Evolutionary conservation across 2,329 filamentous ascomycete genomes (phyloP), one percentile per base, ranked within the genome.

Genomic region (Cordyceps sp.): DNA sequence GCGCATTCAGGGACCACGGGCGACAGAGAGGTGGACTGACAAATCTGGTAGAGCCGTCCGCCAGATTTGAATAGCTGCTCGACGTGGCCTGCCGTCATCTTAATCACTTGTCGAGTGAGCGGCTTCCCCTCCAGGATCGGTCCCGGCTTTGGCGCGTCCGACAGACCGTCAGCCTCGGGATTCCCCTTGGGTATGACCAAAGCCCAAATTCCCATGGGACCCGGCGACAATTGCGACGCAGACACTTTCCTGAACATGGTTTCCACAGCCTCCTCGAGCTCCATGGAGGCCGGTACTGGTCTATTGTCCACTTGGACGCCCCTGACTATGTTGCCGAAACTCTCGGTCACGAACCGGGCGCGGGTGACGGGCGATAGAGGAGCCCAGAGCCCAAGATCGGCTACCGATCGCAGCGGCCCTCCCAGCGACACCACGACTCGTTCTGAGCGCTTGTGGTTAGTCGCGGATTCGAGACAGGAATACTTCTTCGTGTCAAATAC

Each of bases 311-410:
- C 54, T 13, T 69, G 58, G 9, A 86, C 48, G 26, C 69, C 66
- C 21, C 77, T 70, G 16, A 90, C 60, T 34, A 92, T 88, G 51
- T 92, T 92, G 4, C 83, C 83, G 44, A 86, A 71, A 23, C 73
- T 73, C 24, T 69, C 66, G 1, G 64, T 55, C 23, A 90, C 73
- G 29, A 54, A 58, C 14, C 78, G 68, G 13, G 76, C 64, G 6
- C 55, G 49, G 1, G 78, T 82, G 23, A 86, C 49, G 1, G 78
- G 70, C 10, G 74, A 50, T 4, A 86, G 53, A 0, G 77, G 62
- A 0, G 58, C 46, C 40, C 49, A 53, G 10, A 55, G 37, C 18
- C 45, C 39, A 8, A 49, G 34, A 26, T 48, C 40, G 8, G 43
- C 35, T 10, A 45, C 34, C 5, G 42, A 42, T 10, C 37, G 33